These are phyloP conservation scores for Annona squamosa DNA, from an alignment of 164 flowering plant species.

Conservation along the genomic window DNA sequence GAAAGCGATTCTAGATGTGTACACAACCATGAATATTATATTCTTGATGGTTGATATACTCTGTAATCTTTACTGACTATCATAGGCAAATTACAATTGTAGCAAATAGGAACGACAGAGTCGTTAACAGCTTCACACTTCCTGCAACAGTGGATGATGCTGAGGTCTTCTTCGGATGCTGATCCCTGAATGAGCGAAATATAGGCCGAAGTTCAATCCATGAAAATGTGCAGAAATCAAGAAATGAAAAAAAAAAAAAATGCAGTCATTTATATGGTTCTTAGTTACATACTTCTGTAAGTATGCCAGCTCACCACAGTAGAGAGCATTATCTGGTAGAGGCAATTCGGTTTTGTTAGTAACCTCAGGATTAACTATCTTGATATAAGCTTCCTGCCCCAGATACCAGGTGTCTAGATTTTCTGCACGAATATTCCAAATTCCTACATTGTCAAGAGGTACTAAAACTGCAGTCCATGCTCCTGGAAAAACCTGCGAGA, in stretches of 20 bases:
- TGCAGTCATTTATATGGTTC: background rate
- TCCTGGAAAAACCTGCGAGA: slow-evolving; percentile 72
- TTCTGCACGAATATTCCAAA: slow-evolving; percentile 88
- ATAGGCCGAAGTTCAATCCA: background rate
- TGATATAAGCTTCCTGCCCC: slow-evolving; percentile 81
- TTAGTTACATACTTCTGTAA: slow-evolving; percentile 54
- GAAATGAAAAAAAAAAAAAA: background rate
- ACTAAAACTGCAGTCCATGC: slow-evolving; percentile 91
- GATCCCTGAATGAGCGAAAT: slow-evolving; percentile 33
- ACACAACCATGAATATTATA: background rate
- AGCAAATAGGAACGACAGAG: slow-evolving; percentile 3
- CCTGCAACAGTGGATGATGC: slow-evolving; percentile 23
- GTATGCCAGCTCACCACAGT: slow-evolving; percentile 57
- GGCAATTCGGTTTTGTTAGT: slow-evolving; percentile 72
- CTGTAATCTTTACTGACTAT: background rate
- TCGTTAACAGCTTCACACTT: background rate
- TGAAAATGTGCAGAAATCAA: background rate
- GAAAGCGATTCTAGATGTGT: background rate
- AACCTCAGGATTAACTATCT: slow-evolving; percentile 70
- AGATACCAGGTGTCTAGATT: slow-evolving; percentile 92
- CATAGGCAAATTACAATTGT: slow-evolving; percentile 1
- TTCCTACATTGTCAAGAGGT: slow-evolving; percentile 87
- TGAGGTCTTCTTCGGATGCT: slow-evolving; percentile 37
- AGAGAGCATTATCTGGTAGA: slow-evolving; percentile 71
- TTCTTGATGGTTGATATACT: background rate